Conservation (phyloP, 129 eudicot genomes). For the Erigeron canadensis region DNA sequence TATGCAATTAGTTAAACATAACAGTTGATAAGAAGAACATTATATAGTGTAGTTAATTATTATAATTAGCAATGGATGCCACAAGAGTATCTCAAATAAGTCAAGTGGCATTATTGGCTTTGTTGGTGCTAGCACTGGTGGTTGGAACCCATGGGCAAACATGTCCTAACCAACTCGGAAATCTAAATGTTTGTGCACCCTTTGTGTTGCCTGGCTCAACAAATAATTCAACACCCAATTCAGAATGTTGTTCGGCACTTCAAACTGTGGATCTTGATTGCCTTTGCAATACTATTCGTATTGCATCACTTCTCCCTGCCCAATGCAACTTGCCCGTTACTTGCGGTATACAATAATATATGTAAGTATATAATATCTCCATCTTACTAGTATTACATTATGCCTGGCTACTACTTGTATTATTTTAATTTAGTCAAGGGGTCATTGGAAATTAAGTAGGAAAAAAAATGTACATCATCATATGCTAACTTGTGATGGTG, state of each 20-base stretch:
- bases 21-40: too few relatives aligned
- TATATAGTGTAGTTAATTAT: too few relatives aligned
- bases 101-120: conserved; percentile 12
- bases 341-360: conserved; percentile 33
- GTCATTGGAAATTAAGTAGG: too few relatives aligned
- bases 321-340: conserved; percentile 71
- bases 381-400: background rate
- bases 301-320: conserved; percentile 58
- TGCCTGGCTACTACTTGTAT: background rate
- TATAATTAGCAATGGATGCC: background rate
- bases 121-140: conserved; percentile 26
- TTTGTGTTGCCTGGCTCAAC: conserved; percentile 56
- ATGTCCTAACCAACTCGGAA: conserved; percentile 48
- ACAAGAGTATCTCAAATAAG: background rate
- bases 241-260: conserved; percentile 71
- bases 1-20: background rate
- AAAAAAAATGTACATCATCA: too few relatives aligned
- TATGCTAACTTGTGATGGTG: too few relatives aligned
- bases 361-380: too few relatives aligned
- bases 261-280: conserved; percentile 60
- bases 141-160: conserved; percentile 31
- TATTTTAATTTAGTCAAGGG: background rate
- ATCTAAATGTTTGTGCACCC: conserved; percentile 24
- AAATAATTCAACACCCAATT: conserved; percentile 38
- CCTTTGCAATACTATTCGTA: conserved; percentile 63